Base-by-base conservation (phyloP, 768 basidiomycete species). In the Russula griseocarnosa region DNA sequence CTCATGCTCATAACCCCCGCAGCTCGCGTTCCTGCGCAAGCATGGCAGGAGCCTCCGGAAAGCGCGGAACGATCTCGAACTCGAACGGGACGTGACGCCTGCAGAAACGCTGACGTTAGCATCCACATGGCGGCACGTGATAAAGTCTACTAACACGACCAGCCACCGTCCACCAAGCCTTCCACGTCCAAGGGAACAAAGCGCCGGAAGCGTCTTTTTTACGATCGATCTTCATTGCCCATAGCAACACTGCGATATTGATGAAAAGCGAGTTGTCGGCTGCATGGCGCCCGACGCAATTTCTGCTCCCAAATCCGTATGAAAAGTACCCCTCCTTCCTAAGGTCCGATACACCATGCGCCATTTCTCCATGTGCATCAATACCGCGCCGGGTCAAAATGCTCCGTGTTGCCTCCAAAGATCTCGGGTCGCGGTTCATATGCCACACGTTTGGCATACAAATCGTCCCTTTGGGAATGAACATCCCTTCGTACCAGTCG, bases 401-500 rank as follows among this genome's bases (percentile, higher is more conserved):
- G 28, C 18, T 28, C 51, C 22, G 54, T 24, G 22, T 55, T 26
- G 22, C 26, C 7, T 5, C 54, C 54, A 24, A 38, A 55, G 14
- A 55, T 14, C 14, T 38, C 54, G 36, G 54, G 16, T 55, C 54
- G 54, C 24, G 54, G 36, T 55, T 55, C 54, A 55, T 38, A 7
- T 36, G 54, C 54, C 54, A 55, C 13, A 55, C n/a, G 9, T 55
- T 55, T 5, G 51, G 18, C 0, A 52, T 30, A 11, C 51, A 52
- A 26, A 52, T 32, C 51, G 51, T 30, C 18, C 30, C 51, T 11
- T 30, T 52, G 10, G 51, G 51, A 18, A 52, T 52, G 28, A 20
- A 52, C 51, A 38, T 55, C 54, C 54, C 54, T 55, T 55, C 36
- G 54, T 55, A 55, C 36, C 54, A 55, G 36, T 55, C 54, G 20